Conservation (phyloP, 495 filamentous ascomycete genomes). For the Aspergillus saccharolyticus region DNA sequence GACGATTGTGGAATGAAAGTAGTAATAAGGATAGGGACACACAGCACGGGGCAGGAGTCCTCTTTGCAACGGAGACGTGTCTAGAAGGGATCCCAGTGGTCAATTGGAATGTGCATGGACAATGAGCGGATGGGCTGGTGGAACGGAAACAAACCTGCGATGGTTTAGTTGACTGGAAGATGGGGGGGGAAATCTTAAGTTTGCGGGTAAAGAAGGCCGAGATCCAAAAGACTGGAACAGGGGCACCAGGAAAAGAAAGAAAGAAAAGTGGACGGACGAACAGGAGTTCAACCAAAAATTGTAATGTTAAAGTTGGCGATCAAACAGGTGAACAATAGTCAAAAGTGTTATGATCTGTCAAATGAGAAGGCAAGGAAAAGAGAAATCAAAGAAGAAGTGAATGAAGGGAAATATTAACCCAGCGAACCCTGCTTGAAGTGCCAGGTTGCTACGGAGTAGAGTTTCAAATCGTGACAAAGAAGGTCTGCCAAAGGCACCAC, state of each 20-base stretch:
- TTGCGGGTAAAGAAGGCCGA: conserved; percentile 24
- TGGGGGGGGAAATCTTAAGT: conserved; percentile 17
- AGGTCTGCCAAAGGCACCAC: background rate
- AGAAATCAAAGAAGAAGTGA: background rate
- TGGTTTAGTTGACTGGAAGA: conserved; percentile 19
- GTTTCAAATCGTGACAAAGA: conserved; percentile 3
- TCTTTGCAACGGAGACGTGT: conserved; percentile 24
- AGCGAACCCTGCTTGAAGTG: background rate
- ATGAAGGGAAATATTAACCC: background rate
- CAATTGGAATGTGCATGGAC: conserved; percentile 35
- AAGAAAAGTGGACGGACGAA: background rate
- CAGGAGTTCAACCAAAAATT: background rate
- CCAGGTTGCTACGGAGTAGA: conserved; percentile 3
- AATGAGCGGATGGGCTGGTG: conserved; percentile 17
- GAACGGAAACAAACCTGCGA: conserved; percentile 26
- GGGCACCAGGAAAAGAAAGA: background rate
- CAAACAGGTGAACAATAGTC: background rate
- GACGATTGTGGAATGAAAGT: background rate
- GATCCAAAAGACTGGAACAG: conserved; percentile 11
- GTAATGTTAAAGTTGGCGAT: conserved; percentile 1
- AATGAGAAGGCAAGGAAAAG: background rate
- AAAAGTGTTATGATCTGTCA: background rate
- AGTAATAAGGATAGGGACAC: conserved; percentile 2
- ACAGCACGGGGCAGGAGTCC: conserved; percentile 13
- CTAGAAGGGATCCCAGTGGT: conserved; percentile 22